These are phyloP conservation scores for Curvularia eragrostidis DNA, from an alignment of 2,329 filamentous ascomycete genomes.

Conservation along the genomic window DNA sequence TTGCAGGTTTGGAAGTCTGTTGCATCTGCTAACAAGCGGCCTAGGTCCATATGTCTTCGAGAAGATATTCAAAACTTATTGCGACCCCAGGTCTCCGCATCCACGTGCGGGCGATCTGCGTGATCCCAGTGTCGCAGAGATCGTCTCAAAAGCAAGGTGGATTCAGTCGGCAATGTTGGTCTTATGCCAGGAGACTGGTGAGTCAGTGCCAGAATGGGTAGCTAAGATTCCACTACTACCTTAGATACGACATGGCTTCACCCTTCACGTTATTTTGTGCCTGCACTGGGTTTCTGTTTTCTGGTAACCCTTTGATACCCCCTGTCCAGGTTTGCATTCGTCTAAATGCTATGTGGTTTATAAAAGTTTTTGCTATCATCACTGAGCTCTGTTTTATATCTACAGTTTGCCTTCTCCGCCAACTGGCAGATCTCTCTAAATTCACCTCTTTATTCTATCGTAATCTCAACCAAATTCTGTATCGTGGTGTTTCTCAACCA, in stretches of 20 bases:
- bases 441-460: too few species aligned
- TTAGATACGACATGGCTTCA: not conserved
- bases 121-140: conserved; percentile 40
- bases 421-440: too few species aligned
- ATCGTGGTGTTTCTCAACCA: not conserved
- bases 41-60: conserved; percentile 37
- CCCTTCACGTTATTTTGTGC: not conserved
- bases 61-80: conserved; percentile 39
- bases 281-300: not conserved
- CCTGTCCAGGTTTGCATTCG: not conserved
- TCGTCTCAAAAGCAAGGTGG: conserved; percentile 31
- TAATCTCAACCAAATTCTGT: too few species aligned
- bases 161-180: conserved; percentile 27
- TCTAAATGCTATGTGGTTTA: not conserved
- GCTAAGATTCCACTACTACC: not conserved
- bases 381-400: too few species aligned
- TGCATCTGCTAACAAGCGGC: not conserved
- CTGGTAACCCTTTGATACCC: not conserved
- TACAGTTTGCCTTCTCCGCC: too few species aligned
- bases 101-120: conserved; percentile 28
- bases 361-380: too few species aligned
- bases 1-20: not conserved
- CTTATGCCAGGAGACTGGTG: conserved; percentile 15
- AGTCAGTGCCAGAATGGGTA: not conserved
- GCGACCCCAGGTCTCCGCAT: conserved; percentile 19